phyloP scores from a whole-genome alignment of 148 eudicot species.

The Beta vulgaris region DNA sequence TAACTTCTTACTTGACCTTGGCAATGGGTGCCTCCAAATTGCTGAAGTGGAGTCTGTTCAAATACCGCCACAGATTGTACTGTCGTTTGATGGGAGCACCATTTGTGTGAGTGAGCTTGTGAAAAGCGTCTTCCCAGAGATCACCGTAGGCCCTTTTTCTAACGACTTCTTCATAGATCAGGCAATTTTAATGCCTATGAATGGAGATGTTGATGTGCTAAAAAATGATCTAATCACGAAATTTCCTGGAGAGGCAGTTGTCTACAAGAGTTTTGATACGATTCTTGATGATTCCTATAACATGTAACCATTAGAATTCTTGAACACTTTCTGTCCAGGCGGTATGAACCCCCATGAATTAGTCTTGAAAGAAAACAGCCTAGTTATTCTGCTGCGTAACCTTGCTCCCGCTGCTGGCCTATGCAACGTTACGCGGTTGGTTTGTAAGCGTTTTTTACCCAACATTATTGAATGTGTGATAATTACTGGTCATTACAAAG shows the following conservation, averaged over 20 bases:
- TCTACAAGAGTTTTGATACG: slow-evolving; percentile 5
- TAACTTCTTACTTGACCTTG: neutral
- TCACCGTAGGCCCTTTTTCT: neutral
- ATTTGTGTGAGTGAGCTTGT: too few species aligned
- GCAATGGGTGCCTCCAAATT: neutral
- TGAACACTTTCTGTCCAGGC: neutral
- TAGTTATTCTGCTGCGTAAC: too few species aligned
- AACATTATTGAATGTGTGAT: too few species aligned
- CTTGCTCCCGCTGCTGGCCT: too few species aligned
- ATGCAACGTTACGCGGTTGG: too few species aligned
- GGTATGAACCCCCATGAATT: slow-evolving; percentile 8
- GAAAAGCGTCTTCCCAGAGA: too few species aligned
- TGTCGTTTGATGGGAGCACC: neutral
- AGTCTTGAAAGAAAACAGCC: neutral
- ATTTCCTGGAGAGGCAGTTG: neutral
- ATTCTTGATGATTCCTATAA: neutral
- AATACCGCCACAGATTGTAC: neutral
- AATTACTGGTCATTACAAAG: too few species aligned
- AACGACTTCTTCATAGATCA: neutral
- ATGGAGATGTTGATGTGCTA: neutral
- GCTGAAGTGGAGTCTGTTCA: neutral
- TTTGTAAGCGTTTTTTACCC: too few species aligned
- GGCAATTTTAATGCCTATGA: neutral
- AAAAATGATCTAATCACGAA: neutral
- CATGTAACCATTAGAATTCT: neutral